Base-by-base conservation (phyloP, 164 flowering plant species). In the Houttuynia cordata region DNA sequence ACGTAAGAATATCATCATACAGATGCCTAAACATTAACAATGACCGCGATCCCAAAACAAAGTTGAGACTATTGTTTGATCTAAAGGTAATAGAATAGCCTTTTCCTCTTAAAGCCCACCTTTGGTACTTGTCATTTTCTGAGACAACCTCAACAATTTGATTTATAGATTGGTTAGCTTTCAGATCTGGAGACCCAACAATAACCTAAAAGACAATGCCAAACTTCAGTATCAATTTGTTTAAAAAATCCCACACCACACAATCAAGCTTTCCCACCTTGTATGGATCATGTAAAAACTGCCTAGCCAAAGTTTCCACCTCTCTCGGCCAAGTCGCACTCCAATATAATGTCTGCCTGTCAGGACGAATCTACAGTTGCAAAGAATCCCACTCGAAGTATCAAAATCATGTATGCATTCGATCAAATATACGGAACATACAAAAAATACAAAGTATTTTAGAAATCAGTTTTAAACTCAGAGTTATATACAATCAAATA, bases 261-360 rank as follows among this genome's bases (percentile, higher is more conserved):
- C 8, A 45, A 14, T n/a, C 54, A 45, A 14, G 56, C 47, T 59
- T 22, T 19, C 1, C 24, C 15, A 94, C 99, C 96, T 91, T 91
- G 73, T 88, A 94, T 50, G 99, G 79, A 70, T 85, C 81, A 34
- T 76, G 83, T 20, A 94, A 68, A 56, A 91, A 94, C 69, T 87
- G 96, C 68, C 93, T 84, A 23, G 97, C 97, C 47, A 94, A 72
- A 39, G 79, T 60, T 73, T 94, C 97, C 59, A 94, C 99, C 73
- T 94, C 97, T 72, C 67, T 83, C 53, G 99, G 99, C 99, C 99
- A 94, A 67, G 99, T 94, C 34, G 97, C 99, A 73, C 99, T 94
- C 99, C 99, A 94, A 65, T 88, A 91, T 45, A 94, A 76, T 24
- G 99, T 91, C 72, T 94, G 99, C 66, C 99, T 80, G 69, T 94